Percentiles rank a stretch among this genome's conserved stretches.
These are phyloP conservation scores for Shiraia sp. DNA, from an alignment of 2,329 filamentous ascomycete species.

Conservation along the genomic window DNA sequence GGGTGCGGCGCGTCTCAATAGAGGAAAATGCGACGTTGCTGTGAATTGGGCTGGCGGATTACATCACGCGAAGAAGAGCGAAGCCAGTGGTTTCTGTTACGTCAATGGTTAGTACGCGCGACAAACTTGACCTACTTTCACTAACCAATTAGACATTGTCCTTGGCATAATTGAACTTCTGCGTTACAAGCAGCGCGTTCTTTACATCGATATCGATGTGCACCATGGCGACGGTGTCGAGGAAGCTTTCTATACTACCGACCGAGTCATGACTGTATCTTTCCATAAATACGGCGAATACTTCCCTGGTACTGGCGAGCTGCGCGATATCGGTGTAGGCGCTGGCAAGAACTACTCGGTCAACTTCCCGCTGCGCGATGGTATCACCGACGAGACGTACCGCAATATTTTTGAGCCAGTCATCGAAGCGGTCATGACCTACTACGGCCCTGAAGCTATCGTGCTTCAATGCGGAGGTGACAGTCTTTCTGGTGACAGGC, in stretches of 20 bases:
- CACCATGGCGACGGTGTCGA: slow-evolving; percentile 84
- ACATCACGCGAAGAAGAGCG: slow-evolving; percentile 93
- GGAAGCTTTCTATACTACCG: slow-evolving; percentile 72
- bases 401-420: slow-evolving; percentile 70
- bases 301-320: slow-evolving; percentile 70
- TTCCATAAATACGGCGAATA: slow-evolving; percentile 77
- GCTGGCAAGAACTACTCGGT: slow-evolving; percentile 69
- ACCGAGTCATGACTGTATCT: slow-evolving; percentile 72
- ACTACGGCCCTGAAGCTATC: slow-evolving; percentile 68
- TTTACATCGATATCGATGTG: slow-evolving; percentile 95
- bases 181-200: slow-evolving; percentile 77
- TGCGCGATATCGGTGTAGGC: slow-evolving; percentile 70
- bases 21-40: slow-evolving; percentile 69
- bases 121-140: fast-evolving
- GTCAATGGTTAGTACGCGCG: slow-evolving; percentile 66
- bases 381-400: slow-evolving; percentile 69
- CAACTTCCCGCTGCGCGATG: slow-evolving; percentile 71
- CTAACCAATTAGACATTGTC: slow-evolving; percentile 73
- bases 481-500: slow-evolving; percentile 67
- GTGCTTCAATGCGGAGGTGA: slow-evolving; percentile 72
- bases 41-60: slow-evolving; percentile 80
- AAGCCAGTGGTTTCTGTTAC: slow-evolving; percentile 97
- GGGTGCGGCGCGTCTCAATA: slow-evolving; percentile 68
- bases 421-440: slow-evolving; percentile 70
- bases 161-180: slow-evolving; percentile 89